Evolutionary conservation across 108 stramenopile species (phyloP), one percentile per base, ranked within the genome.

Genomic region (Skeletonema menzelii): DNA sequence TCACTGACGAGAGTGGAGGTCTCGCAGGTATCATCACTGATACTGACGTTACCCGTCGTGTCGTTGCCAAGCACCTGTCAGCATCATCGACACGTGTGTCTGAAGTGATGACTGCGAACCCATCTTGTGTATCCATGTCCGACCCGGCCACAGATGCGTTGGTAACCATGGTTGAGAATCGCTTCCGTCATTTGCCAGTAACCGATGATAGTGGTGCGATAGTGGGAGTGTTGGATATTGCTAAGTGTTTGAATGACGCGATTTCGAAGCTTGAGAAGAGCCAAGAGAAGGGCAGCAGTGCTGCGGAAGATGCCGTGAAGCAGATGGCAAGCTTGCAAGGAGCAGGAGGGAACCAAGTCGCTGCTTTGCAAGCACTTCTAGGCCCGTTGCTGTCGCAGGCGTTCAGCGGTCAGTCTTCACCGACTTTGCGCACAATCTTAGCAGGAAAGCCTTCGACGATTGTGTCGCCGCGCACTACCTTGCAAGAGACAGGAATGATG

Each of bases 191-290:
- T 72, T 83, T 97, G 56, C 97, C 97, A 30, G 97, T 97, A 27
- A 78, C 92, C 13, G 96, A 96, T 59, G 83, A 84, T 34, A 80
- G 80, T 61, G 95, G 93, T 3, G 73, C 80, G 14, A 91, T 97
- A 26, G 92, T 92, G 27, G 97, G 97, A 2, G 64, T 97, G 59
- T 81, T 98, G 55, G 96, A 96, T 73, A 98, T 98, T 59, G 97
- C 95, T 5, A 97, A 97, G 72, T 97, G 96, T 55, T 75, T 98
- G 82, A 94, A 96, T 79, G 96, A 97, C 77, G 97, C 96, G 2
- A 94, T 98, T 59, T 72, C 82, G n/a, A 88, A 94, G 74, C 84
- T 98, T 8, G 96, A 97, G 71, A 92, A 86, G 70, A 67, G 77
- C 5, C 42, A 86, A 19, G 70, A 79, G 34, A 90, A 87, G 70